Base-by-base conservation (phyloP, 768 basidiomycete genomes). In the Amanita subjunquillea region DNA sequence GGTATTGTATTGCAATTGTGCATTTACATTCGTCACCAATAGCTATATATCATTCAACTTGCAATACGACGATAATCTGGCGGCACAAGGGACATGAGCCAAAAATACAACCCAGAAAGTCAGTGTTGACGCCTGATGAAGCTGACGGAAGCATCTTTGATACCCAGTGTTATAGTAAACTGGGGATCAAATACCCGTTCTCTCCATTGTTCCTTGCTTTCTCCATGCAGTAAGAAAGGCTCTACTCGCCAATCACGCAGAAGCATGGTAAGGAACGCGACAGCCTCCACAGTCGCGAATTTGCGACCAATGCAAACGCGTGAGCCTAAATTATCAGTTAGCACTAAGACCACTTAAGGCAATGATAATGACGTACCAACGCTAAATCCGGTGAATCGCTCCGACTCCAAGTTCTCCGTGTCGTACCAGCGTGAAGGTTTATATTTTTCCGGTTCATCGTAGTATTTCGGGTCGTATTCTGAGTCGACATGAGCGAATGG, bases 221-320 rank as follows among this genome's bases (percentile, higher is more conserved):
- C 71, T 0, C 66, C 68, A 0, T 54, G 41, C 8, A 40, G 29
- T 0, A 63, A 47, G 1, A 59, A 32, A 10, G 70, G 68, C 43
- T 69, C 67, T 15, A 77, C 57, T 29, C 58, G 60, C 71, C 72
- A 75, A 30, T 75, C 76, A 23, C 69, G 64, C 40, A 75, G 54
- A 17, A 75, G 54, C 47, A 59, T 56, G 7, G 70, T 61, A 6
- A 78, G 63, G 62, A 76, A 69, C 48, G 65, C 65, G 29, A 74
- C 66, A 0, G 67, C 65, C 56, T 77, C 72, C 1, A 61, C 67
- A 5, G 62, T 58, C 9, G 76, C 71, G 52, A 77, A 77, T 49
- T 66, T 70, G 12, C 69, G 61, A 9, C 76, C 76, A 20, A 73
- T 59, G 51, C 75, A 77, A 9, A 58, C 56, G 8, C 71, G 68